Evolutionary conservation across 2,329 filamentous ascomycete species (phyloP), one percentile per base, ranked within the genome.

Genomic region (Lachnellula suecica): DNA sequence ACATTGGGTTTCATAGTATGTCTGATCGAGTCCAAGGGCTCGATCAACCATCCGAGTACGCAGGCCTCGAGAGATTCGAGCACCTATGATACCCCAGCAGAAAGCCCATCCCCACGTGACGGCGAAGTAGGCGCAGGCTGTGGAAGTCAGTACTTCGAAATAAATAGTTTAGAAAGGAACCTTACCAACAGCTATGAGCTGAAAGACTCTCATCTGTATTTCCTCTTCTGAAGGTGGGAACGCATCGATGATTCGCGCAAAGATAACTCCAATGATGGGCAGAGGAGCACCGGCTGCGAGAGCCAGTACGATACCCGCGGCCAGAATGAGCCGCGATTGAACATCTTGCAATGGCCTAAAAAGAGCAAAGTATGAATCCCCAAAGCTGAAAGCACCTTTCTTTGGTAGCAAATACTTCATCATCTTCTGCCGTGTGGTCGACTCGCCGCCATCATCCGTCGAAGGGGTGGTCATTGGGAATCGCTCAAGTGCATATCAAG

Each of bases 231-330:
- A 57, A 1, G 76, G 77, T 31, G 76, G 77, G 49, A 79, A 79
- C 54, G 81, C 73, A 63, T 87, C 81, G 56, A 87, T 74, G 5
- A 87, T 76, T 66, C 84, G 72, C 50, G 83, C 82, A 59, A 87
- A 87, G 48, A 87, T 72, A 54, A 87, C 81, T 47, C 79, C 83
- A 62, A 86, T 79, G 19, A 87, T 70, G 13, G 83, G 83, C 51
- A 85, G 83, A 0, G 83, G 83, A 4, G 82, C 74, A 43, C 83
- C 83, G n/a, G 82, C 77, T 23, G 75, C 79, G 41, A 80, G 78
- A 48, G 81, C 76, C 49, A 72, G 71, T 23, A 78, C 42, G 51
- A 66, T 58, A 45, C 75, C 77, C 45, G 66, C 62, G 44, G 71
- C 52, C 25, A 77, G 60, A 40, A 72, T 63, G 25, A 55, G 43